Evolutionary conservation across 2,329 filamentous ascomycete genomes (phyloP), one percentile per base, ranked within the genome.

Genomic region (Plenodomus tracheiphilus): DNA sequence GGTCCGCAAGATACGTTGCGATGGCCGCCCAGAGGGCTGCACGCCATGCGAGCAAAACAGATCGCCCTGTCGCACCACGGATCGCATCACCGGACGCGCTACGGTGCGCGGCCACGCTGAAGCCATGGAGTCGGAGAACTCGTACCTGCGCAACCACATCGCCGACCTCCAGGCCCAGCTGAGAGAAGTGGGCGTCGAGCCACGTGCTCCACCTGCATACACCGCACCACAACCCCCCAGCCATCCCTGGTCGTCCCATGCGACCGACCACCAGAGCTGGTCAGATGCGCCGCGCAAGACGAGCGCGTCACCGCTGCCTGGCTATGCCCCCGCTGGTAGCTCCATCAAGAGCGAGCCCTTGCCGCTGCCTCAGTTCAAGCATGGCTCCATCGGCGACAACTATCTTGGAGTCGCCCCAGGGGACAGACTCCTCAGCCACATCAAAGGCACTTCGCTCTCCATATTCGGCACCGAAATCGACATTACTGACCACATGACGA

Each of bases 1-100:
- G 87, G 80, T 91, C 49, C 85, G 91, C 60, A 96, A 96, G 75
- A 95, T 95, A 63, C 85, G 89, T 67, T 95, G 91, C 78, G 91
- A 95, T 76, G 87, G 85, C 45, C 79, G 88, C 35, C 84, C 87
- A 25, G 86, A 89, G 58, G 91, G 89, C 54, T 96, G 91, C 75
- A 89, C 88, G 53, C 87, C 89, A 62, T 96, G 91, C 75, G 77
- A 84, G 61, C 85, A 87, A 71, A 88, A 89, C 68, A 85, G 84
- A 56, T 84, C 88, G 61, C 83, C 89, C 65, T 96, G 91, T 75
- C 86, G 84, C 74, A 91, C 91, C 45, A 96, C 91, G 49, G 91
- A 96, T 71, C 85, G 91, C 61, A 90, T 94, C 65, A 92, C 89
- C 3, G 89, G 90, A 49, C 86, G 88, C 54, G 89, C 90, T 42